Base-by-base conservation (phyloP, 2,329 filamentous ascomycete genomes). In the Gnomoniopsis sp. region DNA sequence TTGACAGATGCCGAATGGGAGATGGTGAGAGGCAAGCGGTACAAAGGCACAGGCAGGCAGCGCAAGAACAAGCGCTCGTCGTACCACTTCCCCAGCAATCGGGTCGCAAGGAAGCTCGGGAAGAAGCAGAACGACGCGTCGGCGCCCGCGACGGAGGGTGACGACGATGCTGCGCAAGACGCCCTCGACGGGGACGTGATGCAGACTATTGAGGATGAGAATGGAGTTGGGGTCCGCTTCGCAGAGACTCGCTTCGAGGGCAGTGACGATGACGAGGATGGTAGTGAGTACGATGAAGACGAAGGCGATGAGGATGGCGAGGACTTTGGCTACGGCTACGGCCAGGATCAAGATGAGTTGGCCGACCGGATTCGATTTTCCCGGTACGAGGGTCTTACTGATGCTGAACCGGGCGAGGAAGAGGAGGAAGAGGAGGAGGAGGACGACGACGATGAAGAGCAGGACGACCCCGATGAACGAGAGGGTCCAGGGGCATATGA, bases 1-100 rank as follows among this genome's bases (percentile, higher is more conserved):
- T 69, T 75, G 58, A 78, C 71, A 36, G 67, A 68, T 3, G 72
- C 69, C 57, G 76, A 74, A 66, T 69, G 65, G 60, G 69, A 66
- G 53, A 65, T 69, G 58, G 64, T 74, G 12, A 63, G 71, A 17
- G 72, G 72, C n/a, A 65, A 66, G 54, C 68, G 70, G 53, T 69
- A 69, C 62, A 68, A 68, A 55, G 66, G 64, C 1, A 64, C 59
- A 10, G 64, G 59, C 14, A 63, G 47, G 60, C 52, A 17, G 36
- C 65, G 33, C 58, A 65, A 65, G 12, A 66, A 64, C 49, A 64
- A 65, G 17, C 65, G 64, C 47, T 63, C 63, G 33, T 66, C 66
- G 30, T 68, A 69, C 26, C 67, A 68, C 47, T 60, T 62, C 23
- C 57, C 60, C 1, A 43, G 53, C 15, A 62, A 51, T 48, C 56